These are phyloP conservation scores for Ganoderma leucocontextum DNA, from an alignment of 1,284 basidiomycete species.

Conservation along the genomic window DNA sequence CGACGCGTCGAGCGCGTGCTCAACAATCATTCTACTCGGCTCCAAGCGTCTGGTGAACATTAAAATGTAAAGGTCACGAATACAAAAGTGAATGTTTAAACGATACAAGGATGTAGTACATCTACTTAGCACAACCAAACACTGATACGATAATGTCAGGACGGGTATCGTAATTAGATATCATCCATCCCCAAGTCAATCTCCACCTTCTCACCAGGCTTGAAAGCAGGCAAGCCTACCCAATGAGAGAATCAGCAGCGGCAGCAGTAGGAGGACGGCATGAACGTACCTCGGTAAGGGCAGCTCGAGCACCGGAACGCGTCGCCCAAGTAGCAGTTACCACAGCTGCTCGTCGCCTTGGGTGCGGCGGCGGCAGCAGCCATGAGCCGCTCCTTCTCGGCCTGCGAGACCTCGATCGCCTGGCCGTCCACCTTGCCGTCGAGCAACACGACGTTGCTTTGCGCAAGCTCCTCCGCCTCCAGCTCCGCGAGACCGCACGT, in stretches of 20 bases:
- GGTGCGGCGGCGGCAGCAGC: constrained; percentile 72
- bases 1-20: constrained; percentile 9
- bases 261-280: constrained; percentile 17
- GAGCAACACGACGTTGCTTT: constrained; percentile 70
- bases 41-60: background rate
- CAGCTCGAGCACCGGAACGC: constrained; percentile 97
- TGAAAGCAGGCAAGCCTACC: constrained; percentile 93
- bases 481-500: constrained; percentile 94
- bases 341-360: constrained; percentile 95
- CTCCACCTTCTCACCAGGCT: constrained; percentile 97
- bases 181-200: constrained; percentile 89
- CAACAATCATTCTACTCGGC: background rate
- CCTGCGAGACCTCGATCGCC: constrained; percentile 69
- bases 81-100: constrained; percentile 8
- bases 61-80: background rate
- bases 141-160: constrained; percentile 1
- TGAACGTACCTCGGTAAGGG: constrained; percentile 88
- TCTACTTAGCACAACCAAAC: constrained; percentile 9
- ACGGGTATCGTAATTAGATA: constrained; percentile 56
- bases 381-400: constrained; percentile 70
- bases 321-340: constrained; percentile 98
- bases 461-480: constrained; percentile 78
- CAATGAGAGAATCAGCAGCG: constrained; percentile 17
- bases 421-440: constrained; percentile 65
- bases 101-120: constrained; percentile 20